Conservation (phyloP, 2,329 filamentous ascomycete species). For the Paracamarosporium sp. region DNA sequence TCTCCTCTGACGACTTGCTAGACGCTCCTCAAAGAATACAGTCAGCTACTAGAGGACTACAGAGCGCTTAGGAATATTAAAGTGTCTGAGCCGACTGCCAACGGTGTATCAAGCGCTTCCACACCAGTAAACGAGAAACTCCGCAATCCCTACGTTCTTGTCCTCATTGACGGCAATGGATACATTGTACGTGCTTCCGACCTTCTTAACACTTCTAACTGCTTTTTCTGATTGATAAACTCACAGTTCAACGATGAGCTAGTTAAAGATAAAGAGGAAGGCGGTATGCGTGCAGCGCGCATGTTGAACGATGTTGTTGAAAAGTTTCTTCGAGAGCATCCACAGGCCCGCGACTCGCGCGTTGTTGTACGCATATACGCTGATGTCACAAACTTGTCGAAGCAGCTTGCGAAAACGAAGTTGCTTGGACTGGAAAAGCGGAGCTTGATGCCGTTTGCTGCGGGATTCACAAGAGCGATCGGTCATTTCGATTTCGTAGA, state of each 20-base stretch:
- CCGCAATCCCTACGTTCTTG: constrained; percentile 65
- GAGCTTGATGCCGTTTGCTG: constrained; percentile 53
- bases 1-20: constrained; percentile 17
- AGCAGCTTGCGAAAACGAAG: constrained; percentile 56
- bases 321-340: constrained; percentile 34
- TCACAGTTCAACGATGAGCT: constrained; percentile 57
- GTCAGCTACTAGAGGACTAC: constrained; percentile 60
- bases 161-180: constrained; percentile 68
- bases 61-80: constrained; percentile 60
- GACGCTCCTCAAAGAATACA: constrained; percentile 49
- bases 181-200: constrained; percentile 49
- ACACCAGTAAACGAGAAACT: constrained; percentile 31
- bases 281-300: constrained; percentile 63
- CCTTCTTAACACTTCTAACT: neutral
- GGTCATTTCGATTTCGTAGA: constrained; percentile 68
- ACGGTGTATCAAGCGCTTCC: constrained; percentile 41
- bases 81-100: constrained; percentile 60
- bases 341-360: constrained; percentile 55
- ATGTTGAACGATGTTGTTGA: constrained; percentile 60
- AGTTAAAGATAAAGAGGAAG: constrained; percentile 57
- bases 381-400: constrained; percentile 62
- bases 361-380: constrained; percentile 64
- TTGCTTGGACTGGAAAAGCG: constrained; percentile 62
- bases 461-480: constrained; percentile 64
- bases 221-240: neutral